Conservation (phyloP, 768 basidiomycete genomes). For the Mycena capillaripes region DNA sequence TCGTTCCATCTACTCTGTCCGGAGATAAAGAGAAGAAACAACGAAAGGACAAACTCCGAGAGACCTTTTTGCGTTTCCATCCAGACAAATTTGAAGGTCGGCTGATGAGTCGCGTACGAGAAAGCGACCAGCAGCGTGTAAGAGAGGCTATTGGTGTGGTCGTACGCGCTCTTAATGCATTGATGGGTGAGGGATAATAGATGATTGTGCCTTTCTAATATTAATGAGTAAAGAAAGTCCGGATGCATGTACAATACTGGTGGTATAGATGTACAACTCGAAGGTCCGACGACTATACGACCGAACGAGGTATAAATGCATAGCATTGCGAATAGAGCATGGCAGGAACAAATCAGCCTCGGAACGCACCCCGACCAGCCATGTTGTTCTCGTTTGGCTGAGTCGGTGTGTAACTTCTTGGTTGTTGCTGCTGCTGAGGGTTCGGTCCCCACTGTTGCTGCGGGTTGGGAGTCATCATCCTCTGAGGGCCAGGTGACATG, state of each 20-base stretch:
- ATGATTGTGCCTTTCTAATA: conserved; percentile 22
- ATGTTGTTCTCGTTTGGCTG: conserved; percentile 46
- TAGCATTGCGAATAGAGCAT: neutral
- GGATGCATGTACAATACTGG: conserved; percentile 21
- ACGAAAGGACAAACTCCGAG: conserved; percentile 73
- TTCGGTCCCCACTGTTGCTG: conserved; percentile 30
- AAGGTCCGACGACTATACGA: conserved; percentile 14
- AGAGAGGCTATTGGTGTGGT: conserved; percentile 75
- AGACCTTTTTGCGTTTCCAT: conserved; percentile 81
- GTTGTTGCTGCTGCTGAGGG: conserved; percentile 28
- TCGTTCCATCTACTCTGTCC: conserved; percentile 53
- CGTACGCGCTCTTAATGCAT: conserved; percentile 67
- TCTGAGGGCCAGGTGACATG: conserved; percentile 26
- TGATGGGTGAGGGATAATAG: conserved; percentile 57
- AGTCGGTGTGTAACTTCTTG: conserved; percentile 39
- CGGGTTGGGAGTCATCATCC: conserved; percentile 9
- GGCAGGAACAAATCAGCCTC: conserved; percentile 40
- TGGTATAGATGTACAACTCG: conserved; percentile 32
- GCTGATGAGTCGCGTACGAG: conserved; percentile 65
- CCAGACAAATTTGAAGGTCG: conserved; percentile 89
- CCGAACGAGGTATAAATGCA: conserved; percentile 21
- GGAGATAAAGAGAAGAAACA: conserved; percentile 56
- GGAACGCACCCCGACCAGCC: conserved; percentile 57
- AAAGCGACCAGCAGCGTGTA: conserved; percentile 63
- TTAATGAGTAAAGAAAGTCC: conserved; percentile 20